Evolutionary conservation across 371 early-diverging fungal species (phyloP).

Genomic region (Lichtheimia corymbifera): DNA sequence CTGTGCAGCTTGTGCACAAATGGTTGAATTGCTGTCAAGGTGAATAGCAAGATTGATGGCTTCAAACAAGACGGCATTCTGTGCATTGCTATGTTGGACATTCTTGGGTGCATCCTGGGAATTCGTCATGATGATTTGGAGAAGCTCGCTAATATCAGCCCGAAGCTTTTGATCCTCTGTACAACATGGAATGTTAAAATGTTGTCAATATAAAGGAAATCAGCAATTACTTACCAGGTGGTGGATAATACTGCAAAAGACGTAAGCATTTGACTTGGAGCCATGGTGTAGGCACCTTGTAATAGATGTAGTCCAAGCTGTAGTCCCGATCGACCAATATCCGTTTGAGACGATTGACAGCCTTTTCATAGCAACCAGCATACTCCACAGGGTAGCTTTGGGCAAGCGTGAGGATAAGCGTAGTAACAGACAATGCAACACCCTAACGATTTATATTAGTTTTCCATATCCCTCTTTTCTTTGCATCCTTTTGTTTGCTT

Average conservation of each 20-base stretch:
- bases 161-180: slow-evolving; percentile 63
- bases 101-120: slow-evolving; percentile 91
- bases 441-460: slow-evolving; percentile 55
- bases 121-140: slow-evolving; percentile 82
- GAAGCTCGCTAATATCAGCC: slow-evolving; percentile 62
- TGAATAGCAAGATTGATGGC: slow-evolving; percentile 95
- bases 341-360: slow-evolving; percentile 80
- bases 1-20: slow-evolving; percentile 81
- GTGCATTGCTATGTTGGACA: slow-evolving; percentile 96
- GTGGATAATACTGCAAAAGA: slow-evolving; percentile 92
- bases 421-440: slow-evolving; percentile 82
- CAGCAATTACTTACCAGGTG: slow-evolving; percentile 62
- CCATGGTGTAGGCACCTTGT: slow-evolving; percentile 97
- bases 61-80: slow-evolving; percentile 95
- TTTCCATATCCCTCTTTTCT: no score
- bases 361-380: slow-evolving; percentile 71
- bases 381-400: slow-evolving; percentile 87
- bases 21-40: slow-evolving; percentile 82
- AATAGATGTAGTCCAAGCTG: slow-evolving; percentile 89
- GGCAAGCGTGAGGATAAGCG: slow-evolving; percentile 84
- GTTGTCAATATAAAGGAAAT: background rate
- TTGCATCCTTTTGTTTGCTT: slow-evolving; percentile 1
- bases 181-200: background rate
- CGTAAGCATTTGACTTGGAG: slow-evolving; percentile 94
- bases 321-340: slow-evolving; percentile 87